A percentile compares a stretch with the other conserved stretches of the same genome.
phyloP scores from a whole-genome alignment of 805 yeast species.

The Yarrowia phangngaensis region DNA sequence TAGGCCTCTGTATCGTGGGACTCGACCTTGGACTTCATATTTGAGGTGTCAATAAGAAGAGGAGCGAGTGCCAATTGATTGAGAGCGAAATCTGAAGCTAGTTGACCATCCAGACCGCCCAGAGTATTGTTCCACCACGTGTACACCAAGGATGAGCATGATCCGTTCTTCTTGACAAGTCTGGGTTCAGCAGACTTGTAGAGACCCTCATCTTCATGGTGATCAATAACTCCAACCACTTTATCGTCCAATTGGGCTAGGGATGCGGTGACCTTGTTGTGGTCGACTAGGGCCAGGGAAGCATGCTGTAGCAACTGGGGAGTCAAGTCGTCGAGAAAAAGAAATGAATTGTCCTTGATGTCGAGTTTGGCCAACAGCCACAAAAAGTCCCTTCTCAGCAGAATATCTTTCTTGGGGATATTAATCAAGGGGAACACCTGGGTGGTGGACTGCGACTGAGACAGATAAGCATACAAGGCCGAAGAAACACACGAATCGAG shows the following conservation, averaged over 20 bases:
- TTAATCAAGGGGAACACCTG: conserved; percentile 66
- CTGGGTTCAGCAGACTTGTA: conserved; percentile 57
- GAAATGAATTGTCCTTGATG: conserved; percentile 49
- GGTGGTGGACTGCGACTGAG: conserved; percentile 36
- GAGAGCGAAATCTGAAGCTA: conserved; percentile 37
- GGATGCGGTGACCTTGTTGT: conserved; percentile 61
- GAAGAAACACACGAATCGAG: conserved; percentile 84
- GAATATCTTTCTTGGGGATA: conserved; percentile 62
- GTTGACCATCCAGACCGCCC: conserved; percentile 28
- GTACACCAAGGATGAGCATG: conserved; percentile 74
- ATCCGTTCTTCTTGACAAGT: conserved; percentile 60
- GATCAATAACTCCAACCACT: conserved; percentile 72
- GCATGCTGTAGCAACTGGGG: conserved; percentile 6
- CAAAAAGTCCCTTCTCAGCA: conserved; percentile 66
- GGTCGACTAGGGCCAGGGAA: conserved; percentile 66
- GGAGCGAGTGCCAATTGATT: conserved; percentile 57
- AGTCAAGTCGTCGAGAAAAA: conserved; percentile 64
- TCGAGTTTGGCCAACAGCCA: conserved; percentile 48
- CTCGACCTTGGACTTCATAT: conserved; percentile 59
- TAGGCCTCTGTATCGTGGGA: conserved; percentile 51
- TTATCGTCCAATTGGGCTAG: conserved; percentile 40
- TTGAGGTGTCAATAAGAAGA: conserved; percentile 69
- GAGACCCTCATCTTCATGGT: conserved; percentile 69
- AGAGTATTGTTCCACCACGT: conserved; percentile 46
- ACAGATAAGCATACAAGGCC: conserved; percentile 63